phyloP scores from a whole-genome alignment of 495 filamentous ascomycete genomes.

The Geoglossum glabrum region DNA sequence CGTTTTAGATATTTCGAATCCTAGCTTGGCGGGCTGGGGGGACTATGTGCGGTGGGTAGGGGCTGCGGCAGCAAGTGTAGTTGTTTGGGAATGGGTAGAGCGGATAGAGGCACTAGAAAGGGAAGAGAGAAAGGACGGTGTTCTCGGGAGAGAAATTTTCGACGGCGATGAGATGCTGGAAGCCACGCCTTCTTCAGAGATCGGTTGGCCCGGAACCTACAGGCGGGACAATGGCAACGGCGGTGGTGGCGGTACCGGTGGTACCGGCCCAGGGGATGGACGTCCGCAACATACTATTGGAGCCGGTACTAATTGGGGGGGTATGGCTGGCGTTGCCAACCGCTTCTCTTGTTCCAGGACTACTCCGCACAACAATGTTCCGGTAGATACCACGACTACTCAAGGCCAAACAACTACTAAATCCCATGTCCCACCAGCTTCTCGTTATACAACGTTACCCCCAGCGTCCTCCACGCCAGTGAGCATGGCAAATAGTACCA shows the following conservation, averaged over 20 bases:
- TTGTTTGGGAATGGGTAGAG: conserved; percentile 99
- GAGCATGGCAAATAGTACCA: conserved; percentile 58
- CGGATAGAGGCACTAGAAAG: conserved; percentile 91
- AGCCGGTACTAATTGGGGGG: conserved; percentile 25
- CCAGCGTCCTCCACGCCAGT: conserved; percentile 46
- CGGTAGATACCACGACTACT: not conserved
- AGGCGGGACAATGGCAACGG: conserved; percentile 8
- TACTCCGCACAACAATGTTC: not conserved
- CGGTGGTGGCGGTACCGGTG: conserved; percentile 1
- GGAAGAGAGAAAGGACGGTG: conserved; percentile 90
- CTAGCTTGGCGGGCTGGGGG: conserved; percentile 81
- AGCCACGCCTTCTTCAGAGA: conserved; percentile 39
- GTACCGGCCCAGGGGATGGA: conserved; percentile 19
- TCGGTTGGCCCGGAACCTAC: conserved; percentile 29
- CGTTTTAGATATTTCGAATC: conserved; percentile 75
- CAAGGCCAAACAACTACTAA: not conserved
- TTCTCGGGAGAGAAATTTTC: conserved; percentile 83
- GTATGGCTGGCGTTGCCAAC: conserved; percentile 22
- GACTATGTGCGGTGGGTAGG: conserved; percentile 97
- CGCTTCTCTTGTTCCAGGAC: conserved; percentile 20
- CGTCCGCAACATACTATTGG: conserved; percentile 11
- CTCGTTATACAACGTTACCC: conserved; percentile 36
- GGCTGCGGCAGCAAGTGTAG: conserved; percentile 83
- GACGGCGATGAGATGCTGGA: conserved; percentile 95
- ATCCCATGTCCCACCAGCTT: not conserved